phyloP scores from a whole-genome alignment of 805 yeast genomes.

The Cyberlindnera sargentensis region DNA sequence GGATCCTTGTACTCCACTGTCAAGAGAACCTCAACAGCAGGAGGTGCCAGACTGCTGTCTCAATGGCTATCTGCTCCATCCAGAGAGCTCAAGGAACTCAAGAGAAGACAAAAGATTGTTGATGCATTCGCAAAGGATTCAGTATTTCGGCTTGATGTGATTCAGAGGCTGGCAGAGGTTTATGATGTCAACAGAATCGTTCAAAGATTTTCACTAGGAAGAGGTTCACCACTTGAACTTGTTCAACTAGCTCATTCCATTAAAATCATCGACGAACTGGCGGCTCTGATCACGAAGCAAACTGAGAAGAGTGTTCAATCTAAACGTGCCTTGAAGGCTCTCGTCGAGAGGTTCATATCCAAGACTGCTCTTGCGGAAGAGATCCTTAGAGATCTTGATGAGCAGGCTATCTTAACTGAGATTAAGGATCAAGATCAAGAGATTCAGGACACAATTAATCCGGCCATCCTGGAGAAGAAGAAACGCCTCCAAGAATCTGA shows the following conservation, averaged over 20 bases:
- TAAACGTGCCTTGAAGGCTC: conserved; percentile 18
- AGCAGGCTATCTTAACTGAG: conserved; percentile 24
- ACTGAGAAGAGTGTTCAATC: conserved; percentile 22
- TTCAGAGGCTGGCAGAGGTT: conserved; percentile 34
- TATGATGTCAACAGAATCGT: conserved; percentile 56
- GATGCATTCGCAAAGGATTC: conserved; percentile 30
- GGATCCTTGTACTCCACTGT: conserved; percentile 72
- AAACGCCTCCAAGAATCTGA: background rate
- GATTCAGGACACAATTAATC: conserved; percentile 7
- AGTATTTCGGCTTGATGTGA: conserved; percentile 25
- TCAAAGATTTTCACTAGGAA: conserved; percentile 47
- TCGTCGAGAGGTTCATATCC: conserved; percentile 24
- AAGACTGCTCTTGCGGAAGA: conserved; percentile 35
- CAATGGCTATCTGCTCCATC: conserved; percentile 84
- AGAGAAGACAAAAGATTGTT: conserved; percentile 48
- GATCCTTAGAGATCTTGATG: conserved; percentile 37
- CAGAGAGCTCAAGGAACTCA: conserved; percentile 48
- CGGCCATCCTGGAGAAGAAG: conserved; percentile 8
- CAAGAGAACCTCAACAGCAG: conserved; percentile 66
- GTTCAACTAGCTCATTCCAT: conserved; percentile 37
- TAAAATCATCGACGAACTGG: conserved; percentile 27
- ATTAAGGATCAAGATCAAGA: conserved; percentile 20
- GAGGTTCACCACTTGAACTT: conserved; percentile 38
- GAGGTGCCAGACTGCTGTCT: conserved; percentile 74
- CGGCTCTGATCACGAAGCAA: conserved; percentile 13